A percentile compares a stretch with the other conserved stretches of the same genome.
Evolutionary conservation across 352 stramenopile species (phyloP).

Genomic region (Phytophthora sp.): DNA sequence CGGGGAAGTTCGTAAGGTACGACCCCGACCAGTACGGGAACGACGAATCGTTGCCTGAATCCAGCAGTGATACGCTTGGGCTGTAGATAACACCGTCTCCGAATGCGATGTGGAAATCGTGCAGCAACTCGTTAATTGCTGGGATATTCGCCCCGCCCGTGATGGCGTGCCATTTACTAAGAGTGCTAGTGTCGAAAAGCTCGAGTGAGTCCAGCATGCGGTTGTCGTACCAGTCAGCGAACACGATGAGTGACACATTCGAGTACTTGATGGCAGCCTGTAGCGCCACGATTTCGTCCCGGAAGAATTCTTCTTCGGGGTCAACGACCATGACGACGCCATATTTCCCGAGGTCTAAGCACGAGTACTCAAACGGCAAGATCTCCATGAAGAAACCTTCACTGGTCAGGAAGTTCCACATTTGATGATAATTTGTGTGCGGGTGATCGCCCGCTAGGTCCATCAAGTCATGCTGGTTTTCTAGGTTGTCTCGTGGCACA

Average conservation of each 20-base stretch:
- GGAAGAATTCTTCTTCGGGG: constrained; percentile 81
- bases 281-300: constrained; percentile 65
- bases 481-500: constrained; percentile 77
- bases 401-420: constrained; percentile 75
- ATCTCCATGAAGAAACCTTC: constrained; percentile 85
- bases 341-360: constrained; percentile 70
- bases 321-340: constrained; percentile 84
- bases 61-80: constrained; percentile 49
- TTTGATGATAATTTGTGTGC: constrained; percentile 88
- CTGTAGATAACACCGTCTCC: constrained; percentile 64
- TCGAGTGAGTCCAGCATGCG: constrained; percentile 60
- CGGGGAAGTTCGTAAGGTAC: constrained; percentile 71
- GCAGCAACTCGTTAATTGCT: constrained; percentile 69
- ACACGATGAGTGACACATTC: constrained; percentile 75
- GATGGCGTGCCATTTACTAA: constrained; percentile 82
- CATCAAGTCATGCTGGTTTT: constrained; percentile 67
- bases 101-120: constrained; percentile 73
- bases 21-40: constrained; percentile 75
- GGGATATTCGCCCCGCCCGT: constrained; percentile 81
- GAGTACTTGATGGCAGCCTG: constrained; percentile 65
- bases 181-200: constrained; percentile 85
- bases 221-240: constrained; percentile 86
- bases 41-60: constrained; percentile 28
- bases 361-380: constrained; percentile 79
- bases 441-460: constrained; percentile 81